A percentile compares a stretch with the other conserved stretches of the same genome.
Evolutionary conservation across 495 filamentous ascomycete species (phyloP).

Genomic region (Aspergillus asperescens): DNA sequence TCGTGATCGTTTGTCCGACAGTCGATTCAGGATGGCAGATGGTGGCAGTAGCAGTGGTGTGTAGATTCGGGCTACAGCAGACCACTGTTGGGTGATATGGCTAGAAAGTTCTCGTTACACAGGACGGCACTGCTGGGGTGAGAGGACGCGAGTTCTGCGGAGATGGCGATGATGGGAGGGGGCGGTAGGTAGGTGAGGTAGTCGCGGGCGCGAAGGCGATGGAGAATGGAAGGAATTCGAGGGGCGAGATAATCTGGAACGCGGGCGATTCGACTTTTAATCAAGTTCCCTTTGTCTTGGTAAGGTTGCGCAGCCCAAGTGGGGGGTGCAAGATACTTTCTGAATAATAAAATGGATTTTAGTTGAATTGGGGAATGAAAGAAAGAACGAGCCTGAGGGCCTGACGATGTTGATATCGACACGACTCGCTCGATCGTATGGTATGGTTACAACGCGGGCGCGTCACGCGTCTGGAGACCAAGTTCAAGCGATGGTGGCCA

Average conservation of each 20-base stretch:
- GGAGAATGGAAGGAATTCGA: conserved; percentile 11
- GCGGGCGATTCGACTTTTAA: conserved; percentile 18
- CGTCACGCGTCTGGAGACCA: conserved; percentile 36
- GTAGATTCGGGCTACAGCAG: background rate
- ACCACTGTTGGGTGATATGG: background rate
- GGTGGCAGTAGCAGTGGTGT: background rate
- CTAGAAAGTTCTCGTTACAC: background rate
- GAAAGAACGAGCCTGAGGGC: conserved; percentile 12
- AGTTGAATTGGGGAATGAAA: conserved; percentile 24
- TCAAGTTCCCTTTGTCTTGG: conserved; percentile 17
- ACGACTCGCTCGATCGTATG: conserved; percentile 16
- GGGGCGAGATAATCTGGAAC: conserved; percentile 17
- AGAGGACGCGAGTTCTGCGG: no score
- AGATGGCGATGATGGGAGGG: background rate
- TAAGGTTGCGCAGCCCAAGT: conserved; percentile 18
- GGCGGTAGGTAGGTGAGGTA: background rate
- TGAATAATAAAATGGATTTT: conserved; percentile 19
- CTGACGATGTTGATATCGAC: conserved; percentile 11
- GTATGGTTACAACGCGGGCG: conserved; percentile 30
- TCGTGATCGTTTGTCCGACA: background rate
- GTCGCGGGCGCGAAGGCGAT: conserved; percentile 13
- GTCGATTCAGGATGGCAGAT: background rate
- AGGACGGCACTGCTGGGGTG: background rate
- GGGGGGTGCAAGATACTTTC: conserved; percentile 16
- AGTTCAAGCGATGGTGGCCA: background rate